Conservation (phyloP, 306 rosid genomes). For the Echinosophora koreensis region DNA sequence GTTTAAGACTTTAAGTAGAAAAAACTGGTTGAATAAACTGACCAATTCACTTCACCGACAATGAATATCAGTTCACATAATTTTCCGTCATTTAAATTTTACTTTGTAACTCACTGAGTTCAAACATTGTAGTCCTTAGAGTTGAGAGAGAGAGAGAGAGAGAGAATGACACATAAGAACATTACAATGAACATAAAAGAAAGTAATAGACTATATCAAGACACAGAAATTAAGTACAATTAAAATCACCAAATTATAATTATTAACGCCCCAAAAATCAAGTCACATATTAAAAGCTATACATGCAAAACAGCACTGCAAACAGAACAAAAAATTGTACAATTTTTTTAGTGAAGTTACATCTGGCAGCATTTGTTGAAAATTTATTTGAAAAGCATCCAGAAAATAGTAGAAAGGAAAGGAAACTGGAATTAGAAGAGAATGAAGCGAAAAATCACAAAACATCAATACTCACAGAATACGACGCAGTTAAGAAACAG, state of each 20-base stretch:
- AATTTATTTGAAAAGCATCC: slow-evolving; percentile 20
- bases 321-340: not conserved
- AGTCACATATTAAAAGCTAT: not conserved
- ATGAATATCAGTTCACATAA: not conserved
- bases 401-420: slow-evolving; percentile 19
- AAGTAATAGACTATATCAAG: slow-evolving; percentile 24
- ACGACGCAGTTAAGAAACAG: slow-evolving; percentile 96
- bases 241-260: not conserved
- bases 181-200: slow-evolving; percentile 6
- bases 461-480: slow-evolving; percentile 81
- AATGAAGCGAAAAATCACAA: slow-evolving; percentile 40
- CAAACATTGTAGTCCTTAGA: not conserved
- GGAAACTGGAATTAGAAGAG: not conserved
- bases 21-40: slow-evolving; percentile 20
- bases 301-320: slow-evolving; percentile 27
- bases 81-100: slow-evolving; percentile 25
- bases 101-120: slow-evolving; percentile 12
- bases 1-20: too few species aligned
- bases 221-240: not conserved
- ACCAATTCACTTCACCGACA: slow-evolving; percentile 11
- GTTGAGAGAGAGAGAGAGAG: not conserved
- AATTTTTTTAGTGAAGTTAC: not conserved
- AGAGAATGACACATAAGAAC: not conserved
- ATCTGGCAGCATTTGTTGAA: slow-evolving; percentile 12
- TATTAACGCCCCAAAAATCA: not conserved